Evolutionary conservation across 768 basidiomycete species (phyloP), one percentile per base, ranked within the genome.

Genomic region (Gloeopeniophorella convolvens): DNA sequence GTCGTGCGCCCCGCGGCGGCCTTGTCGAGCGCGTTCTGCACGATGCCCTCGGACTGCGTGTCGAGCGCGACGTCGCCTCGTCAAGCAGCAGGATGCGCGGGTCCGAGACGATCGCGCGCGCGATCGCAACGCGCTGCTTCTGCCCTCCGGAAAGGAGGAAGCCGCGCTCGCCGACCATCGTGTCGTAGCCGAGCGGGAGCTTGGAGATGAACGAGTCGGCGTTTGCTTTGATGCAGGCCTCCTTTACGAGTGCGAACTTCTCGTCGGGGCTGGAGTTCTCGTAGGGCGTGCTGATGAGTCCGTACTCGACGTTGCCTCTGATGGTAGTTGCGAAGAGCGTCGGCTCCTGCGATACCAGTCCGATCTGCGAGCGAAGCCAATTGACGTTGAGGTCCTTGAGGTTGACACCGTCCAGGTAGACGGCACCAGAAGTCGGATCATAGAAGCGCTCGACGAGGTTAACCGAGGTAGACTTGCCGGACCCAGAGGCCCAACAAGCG

Each of bases 11-110:
- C 60, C 66, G 65, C 76, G 23, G 87, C 72, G 55, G 89, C 90
- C 66, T 89, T 90, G 63, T 95, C 89, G 45, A 93, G 65, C 18
- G 90, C 91, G 64, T 93, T 85, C 67, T 93, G 91, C 0, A 95
- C 91, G 51, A 93, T 75, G 50, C 89, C 89, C 62, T 74, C 74
- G 3, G 86, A 87, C 58, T 86, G 87, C 0, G 89, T 89, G 67
- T 93, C 91, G n/a, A 93, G 74, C 30, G 90, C 91, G 55, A 82
- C 2, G 90, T 93, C 11, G 86, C 89, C 58, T 94, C 91, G 54
- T 94, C 91, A 39, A 94, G 76, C n/a, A 95, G 74, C 18, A 95
- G 68, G 51, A 95, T 86, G 28, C 79, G 74, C 2, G 90, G 90
- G 65, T 93, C 85, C 3, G 88, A 90, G 40, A 92, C 89, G 59